phyloP scores from a whole-genome alignment of 495 filamentous ascomycete genomes.

The Annulohypoxylon moriforme region DNA sequence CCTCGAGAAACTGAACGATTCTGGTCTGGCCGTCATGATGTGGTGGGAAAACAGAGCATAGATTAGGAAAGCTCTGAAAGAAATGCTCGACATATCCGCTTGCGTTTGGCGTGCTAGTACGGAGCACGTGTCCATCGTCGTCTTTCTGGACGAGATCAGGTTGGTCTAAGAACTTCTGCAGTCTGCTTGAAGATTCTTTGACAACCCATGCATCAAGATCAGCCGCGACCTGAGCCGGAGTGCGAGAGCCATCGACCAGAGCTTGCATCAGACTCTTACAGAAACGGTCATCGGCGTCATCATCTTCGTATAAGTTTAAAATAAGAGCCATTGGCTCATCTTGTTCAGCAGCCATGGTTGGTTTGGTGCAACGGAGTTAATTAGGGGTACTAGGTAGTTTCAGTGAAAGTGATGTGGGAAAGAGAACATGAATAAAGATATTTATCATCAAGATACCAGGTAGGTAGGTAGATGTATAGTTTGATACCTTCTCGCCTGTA shows the following conservation, averaged over 20 bases:
- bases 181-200: slow-evolving; percentile 17
- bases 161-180: slow-evolving; percentile 8
- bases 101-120: slow-evolving; percentile 18
- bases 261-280: slow-evolving; percentile 18
- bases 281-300: slow-evolving; percentile 17
- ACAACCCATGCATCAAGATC: slow-evolving; percentile 28
- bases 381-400: neutral
- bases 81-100: slow-evolving; percentile 30
- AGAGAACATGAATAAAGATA: neutral
- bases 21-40: slow-evolving; percentile 27
- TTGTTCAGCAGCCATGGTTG: slow-evolving; percentile 24
- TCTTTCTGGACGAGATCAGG: slow-evolving; percentile 19
- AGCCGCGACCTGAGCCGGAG: slow-evolving; percentile 6
- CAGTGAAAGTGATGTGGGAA: neutral
- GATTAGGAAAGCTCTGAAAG: slow-evolving; percentile 23
- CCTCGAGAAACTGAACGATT: slow-evolving; percentile 25
- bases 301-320: slow-evolving; percentile 19
- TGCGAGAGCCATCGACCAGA: slow-evolving; percentile 24
- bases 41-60: slow-evolving; percentile 31
- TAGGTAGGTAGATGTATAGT: neutral
- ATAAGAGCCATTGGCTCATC: slow-evolving; percentile 21
- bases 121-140: slow-evolving; percentile 10
- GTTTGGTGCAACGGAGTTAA: neutral
- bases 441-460: neutral
- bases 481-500: neutral